These are phyloP conservation scores for Neurospora discreta DNA, from an alignment of 495 filamentous ascomycete genomes.

Conservation along the genomic window DNA sequence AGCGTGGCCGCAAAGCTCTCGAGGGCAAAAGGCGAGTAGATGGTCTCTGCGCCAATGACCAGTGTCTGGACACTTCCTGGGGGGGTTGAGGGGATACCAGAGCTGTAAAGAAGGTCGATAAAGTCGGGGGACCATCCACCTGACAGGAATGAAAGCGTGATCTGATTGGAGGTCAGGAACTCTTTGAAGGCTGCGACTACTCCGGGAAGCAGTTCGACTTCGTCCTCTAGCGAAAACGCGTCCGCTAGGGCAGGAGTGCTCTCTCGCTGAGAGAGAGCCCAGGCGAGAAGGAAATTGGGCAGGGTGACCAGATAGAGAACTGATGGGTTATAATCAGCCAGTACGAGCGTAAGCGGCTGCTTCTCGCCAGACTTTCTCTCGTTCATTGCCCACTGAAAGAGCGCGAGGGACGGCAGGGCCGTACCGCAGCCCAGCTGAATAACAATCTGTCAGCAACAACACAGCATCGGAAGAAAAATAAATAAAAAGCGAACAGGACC, in stretches of 20 bases:
- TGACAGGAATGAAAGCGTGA: conserved; percentile 64
- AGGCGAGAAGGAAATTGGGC: conserved; percentile 78
- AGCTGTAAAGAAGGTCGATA: conserved; percentile 40
- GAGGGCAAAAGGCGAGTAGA: conserved; percentile 76
- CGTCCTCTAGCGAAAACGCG: conserved; percentile 43
- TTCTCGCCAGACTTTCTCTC: conserved; percentile 14
- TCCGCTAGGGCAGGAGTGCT: conserved; percentile 22
- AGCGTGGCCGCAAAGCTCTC: conserved; percentile 63
- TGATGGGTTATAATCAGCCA: conserved; percentile 82
- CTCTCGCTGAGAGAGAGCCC: conserved; percentile 42
- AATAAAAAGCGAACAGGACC: not conserved
- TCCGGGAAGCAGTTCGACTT: conserved; percentile 61
- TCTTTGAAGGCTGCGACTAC: conserved; percentile 50
- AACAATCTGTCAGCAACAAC: conserved; percentile 12
- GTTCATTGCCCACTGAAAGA: conserved; percentile 59
- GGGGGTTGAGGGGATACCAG: conserved; percentile 6
- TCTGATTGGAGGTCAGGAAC: conserved; percentile 42
- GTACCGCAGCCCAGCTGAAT: conserved; percentile 81
- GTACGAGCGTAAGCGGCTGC: conserved; percentile 46
- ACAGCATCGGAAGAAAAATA: not conserved
- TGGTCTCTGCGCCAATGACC: conserved; percentile 84
- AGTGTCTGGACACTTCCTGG: conserved; percentile 28
- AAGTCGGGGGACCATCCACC: conserved; percentile 73
- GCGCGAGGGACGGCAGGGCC: conserved; percentile 65
- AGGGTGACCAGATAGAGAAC: conserved; percentile 81